Base-by-base conservation (phyloP, 768 basidiomycete species). In the Leccinum subgranulosum region DNA sequence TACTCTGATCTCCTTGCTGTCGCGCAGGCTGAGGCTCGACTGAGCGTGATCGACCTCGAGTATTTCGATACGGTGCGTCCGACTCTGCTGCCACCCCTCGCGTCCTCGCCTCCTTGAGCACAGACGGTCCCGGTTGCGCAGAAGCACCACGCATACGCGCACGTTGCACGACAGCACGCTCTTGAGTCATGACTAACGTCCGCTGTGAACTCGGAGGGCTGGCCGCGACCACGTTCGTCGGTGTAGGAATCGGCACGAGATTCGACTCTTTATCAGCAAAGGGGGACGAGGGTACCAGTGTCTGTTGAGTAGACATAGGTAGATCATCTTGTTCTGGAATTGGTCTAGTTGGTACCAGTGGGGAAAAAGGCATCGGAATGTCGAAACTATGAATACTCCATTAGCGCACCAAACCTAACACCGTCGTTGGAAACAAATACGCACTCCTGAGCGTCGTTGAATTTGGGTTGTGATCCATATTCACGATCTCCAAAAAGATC, bases 401-500 rank as follows among this genome's bases (percentile, higher is more conserved):
- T 67, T 46, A 60, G 55, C 15, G n/a, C 19, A 4, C 27, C 10
- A 1, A 51, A 51, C 11, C 11, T 9, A 21, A 23, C 12, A 27
- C n/a, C 29, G 4, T 9, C 7, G 21, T 23, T 25, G 14, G 23
- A 48, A 36, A 25, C 7, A 0, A 51, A 27, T n/a, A 57, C 69
- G 33, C 43, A 69, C 71, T 45, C 36, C 25, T 54, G 55, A 29
- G 27, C 6, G 11, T 57, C 29, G 9, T 58, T 28, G 4, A 31
- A 28, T 14, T 57, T 46, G 9, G 39, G 29, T 5, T 6, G 14
- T 6, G 4, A 10, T 47, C 46, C 41, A 5, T 56, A 27, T 4
- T 33, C 56, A 3, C 49, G 53, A 49, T 65, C 65, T 5, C 67
- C 69, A 48, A 73, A 71, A 5, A 65, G 58, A 49, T 67, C 67